phyloP scores from a whole-genome alignment of 139 green algal genomes.

The Mesostigma viride region DNA sequence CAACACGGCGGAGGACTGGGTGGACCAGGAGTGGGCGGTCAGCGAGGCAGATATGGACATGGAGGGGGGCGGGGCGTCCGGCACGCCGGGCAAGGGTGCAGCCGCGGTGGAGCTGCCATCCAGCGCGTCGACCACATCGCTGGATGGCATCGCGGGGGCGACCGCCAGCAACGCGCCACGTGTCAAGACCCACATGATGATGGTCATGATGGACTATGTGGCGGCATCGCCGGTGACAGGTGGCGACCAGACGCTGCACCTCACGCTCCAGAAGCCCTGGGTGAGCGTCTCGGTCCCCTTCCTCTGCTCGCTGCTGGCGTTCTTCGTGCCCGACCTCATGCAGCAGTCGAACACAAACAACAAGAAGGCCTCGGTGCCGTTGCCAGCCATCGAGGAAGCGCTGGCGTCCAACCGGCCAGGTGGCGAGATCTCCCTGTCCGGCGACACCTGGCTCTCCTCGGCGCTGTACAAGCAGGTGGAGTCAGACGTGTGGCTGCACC shows the following conservation, averaged over 20 bases:
- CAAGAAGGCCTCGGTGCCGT: too few species aligned
- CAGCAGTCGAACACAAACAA: too few species aligned
- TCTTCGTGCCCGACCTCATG: constrained; percentile 26
- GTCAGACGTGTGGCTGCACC: constrained; percentile 66
- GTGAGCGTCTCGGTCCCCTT: constrained; percentile 75
- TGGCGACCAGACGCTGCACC: constrained; percentile 42
- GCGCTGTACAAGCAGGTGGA: constrained; percentile 20
- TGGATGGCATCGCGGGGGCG: background rate
- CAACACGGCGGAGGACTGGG: background rate
- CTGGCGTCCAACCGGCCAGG: too few species aligned
- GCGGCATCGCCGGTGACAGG: background rate
- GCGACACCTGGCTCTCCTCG: constrained; percentile 23
- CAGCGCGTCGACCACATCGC: background rate
- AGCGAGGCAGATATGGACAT: background rate
- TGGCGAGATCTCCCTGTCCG: too few species aligned
- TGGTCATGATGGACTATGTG: constrained; percentile 29
- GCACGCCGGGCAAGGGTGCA: too few species aligned
- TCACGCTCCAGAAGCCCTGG: constrained; percentile 72
- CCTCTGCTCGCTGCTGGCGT: constrained; percentile 49
- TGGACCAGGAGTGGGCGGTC: background rate
- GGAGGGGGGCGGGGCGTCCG: too few species aligned
- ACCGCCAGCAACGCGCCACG: background rate
- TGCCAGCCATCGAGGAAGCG: too few species aligned
- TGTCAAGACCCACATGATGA: constrained; percentile 3
- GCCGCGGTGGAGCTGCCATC: background rate